Base-by-base conservation (phyloP, 116 monocot genomes). In the Cymodocea nodosa region DNA sequence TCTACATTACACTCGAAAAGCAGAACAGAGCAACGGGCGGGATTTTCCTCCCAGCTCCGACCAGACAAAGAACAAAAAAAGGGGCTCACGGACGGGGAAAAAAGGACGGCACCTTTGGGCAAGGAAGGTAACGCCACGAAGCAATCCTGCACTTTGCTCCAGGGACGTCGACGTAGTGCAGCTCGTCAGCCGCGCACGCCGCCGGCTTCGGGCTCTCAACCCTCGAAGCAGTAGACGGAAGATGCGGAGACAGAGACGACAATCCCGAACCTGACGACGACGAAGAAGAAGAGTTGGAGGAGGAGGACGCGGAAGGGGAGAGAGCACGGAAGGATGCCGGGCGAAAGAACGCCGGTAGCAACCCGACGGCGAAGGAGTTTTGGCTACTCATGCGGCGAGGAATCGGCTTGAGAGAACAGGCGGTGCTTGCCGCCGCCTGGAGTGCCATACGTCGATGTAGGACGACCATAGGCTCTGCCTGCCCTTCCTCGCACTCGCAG, bases 131-230 rank as follows among this genome's bases (percentile, higher is more conserved):
- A 5, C 97, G 83, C 97, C 92, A 97, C 35, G 91, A 82, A 15
- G 97, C 91, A 76, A 97, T 70, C 64, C 81, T 75, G 91, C 91
- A 97, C 36, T 82, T 78, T 20, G 85, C 83, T 52, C 86, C 80
- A 4, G 81, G 78, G 17, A 98, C 84, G 15, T 81, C 59, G 11
- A 85, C 92, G 66, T 88, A 77, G 78, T 98, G 92, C 52, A 98
- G 82, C 82, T 97, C 97, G 71, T 97, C 97, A 19, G 91, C 97
- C 51, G 97, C 88, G 76, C 91, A 97, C 9, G 75, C 49, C 13
- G 63, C 35, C 63, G 91, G 85, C 71, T 79, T 90, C 63, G 91
- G 84, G 69, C 81, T 90, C 50, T 70, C 55, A 22, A 18, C 74
- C 48, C 37, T 60, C 34, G 52, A 16, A 2, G 12, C 24, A 49